Conservation (phyloP, 257 asterid genomes). For the Orobanche coerulescens region DNA sequence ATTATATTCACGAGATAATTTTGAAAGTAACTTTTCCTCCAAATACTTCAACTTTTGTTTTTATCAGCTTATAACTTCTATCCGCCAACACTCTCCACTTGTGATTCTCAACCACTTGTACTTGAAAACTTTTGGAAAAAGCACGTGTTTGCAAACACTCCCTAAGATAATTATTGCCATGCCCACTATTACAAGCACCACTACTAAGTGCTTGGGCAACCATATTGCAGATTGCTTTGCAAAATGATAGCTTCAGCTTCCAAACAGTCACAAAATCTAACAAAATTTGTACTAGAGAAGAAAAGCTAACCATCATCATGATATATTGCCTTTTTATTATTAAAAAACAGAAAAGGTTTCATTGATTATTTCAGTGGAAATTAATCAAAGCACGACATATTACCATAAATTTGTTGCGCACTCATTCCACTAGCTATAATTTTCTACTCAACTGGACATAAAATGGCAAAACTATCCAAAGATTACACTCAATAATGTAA, state of each 20-base stretch:
- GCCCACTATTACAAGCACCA: too few relatives aligned
- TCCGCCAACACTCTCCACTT: too few relatives aligned
- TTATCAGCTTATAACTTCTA: too few relatives aligned
- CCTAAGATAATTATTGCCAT: background rate
- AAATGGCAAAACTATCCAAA: background rate
- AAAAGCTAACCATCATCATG: background rate
- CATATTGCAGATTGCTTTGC: slow-evolving; percentile 4
- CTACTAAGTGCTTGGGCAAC: slow-evolving; percentile 1
- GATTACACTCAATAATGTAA: background rate
- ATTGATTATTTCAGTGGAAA: background rate
- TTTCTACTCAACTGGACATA: background rate
- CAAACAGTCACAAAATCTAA: background rate
- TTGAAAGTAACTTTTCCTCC: too few relatives aligned
- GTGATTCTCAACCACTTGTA: too few relatives aligned
- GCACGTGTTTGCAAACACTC: too few relatives aligned
- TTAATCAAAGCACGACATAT: background rate
- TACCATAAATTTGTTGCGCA: background rate
- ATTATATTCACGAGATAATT: too few relatives aligned
- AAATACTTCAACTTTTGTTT: too few relatives aligned
- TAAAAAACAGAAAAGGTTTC: background rate
- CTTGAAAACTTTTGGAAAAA: too few relatives aligned
- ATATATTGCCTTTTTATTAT: background rate
- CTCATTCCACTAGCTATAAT: background rate
- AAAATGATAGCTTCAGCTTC: background rate
- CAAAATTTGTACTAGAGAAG: background rate